Conservation (phyloP, 257 asterid species). For the Scutellaria minor region DNA sequence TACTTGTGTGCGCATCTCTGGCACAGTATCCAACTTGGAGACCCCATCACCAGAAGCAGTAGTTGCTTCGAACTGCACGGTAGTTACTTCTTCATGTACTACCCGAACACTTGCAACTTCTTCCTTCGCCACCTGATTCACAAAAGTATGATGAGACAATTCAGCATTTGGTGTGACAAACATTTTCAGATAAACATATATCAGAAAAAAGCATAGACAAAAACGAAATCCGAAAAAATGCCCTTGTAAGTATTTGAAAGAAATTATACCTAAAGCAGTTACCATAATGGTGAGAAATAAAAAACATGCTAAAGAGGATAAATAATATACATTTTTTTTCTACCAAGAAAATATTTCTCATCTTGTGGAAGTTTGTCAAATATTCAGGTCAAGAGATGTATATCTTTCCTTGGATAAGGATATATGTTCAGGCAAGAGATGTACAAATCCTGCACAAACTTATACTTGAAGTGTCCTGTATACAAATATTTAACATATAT, state of each 20-base stretch:
- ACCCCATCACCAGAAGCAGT: conserved; percentile 15
- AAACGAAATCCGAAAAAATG: neutral
- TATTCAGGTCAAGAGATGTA: neutral
- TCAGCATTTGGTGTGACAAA: neutral
- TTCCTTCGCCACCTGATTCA: conserved; percentile 29
- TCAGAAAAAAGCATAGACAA: neutral
- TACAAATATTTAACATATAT: too few species aligned
- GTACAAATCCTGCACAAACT: too few species aligned
- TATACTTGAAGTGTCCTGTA: too few species aligned
- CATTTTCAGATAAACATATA: too few species aligned
- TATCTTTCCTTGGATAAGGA: neutral
- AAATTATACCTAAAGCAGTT: neutral
- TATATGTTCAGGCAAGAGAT: neutral
- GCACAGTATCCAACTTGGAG: conserved; percentile 27
- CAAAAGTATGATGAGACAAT: neutral
- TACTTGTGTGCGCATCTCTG: conserved; percentile 27
- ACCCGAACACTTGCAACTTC: conserved; percentile 15
- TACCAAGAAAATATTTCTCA: neutral
- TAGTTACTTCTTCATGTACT: conserved; percentile 16
- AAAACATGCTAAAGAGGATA: neutral
- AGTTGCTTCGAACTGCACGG: conserved; percentile 21
- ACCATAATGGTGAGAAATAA: neutral
- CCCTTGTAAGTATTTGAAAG: neutral
- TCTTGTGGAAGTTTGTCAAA: neutral
- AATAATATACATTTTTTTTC: neutral